phyloP scores from a whole-genome alignment of 495 filamentous ascomycete species.

The Patellaria atrata region DNA sequence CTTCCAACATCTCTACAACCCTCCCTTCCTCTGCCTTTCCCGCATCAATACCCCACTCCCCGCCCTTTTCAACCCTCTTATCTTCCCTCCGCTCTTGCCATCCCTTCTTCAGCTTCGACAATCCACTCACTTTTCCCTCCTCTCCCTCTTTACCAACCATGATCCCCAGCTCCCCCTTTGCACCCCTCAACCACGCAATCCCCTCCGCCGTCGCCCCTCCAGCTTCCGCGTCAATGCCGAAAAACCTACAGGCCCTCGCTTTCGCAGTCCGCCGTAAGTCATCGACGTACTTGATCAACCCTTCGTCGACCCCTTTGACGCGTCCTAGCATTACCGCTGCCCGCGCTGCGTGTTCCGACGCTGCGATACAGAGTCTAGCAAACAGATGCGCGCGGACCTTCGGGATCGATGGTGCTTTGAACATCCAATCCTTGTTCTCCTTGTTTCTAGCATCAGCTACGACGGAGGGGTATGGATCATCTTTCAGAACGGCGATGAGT shows the following conservation, averaged over 20 bases:
- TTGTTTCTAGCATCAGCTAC: constrained; percentile 63
- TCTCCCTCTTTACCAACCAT: constrained; percentile 17
- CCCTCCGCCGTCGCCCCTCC: constrained; percentile 64
- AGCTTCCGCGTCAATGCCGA: constrained; percentile 77
- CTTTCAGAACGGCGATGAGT: constrained; percentile 75
- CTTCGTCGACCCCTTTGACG: constrained; percentile 42
- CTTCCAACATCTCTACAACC: constrained; percentile 72
- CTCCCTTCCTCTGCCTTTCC: constrained; percentile 73
- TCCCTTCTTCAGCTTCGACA: constrained; percentile 58
- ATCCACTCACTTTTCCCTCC: constrained; percentile 34
- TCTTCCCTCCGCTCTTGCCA: constrained; percentile 57
- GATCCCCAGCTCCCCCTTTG: constrained; percentile 54
- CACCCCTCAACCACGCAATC: constrained; percentile 70
- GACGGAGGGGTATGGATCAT: constrained; percentile 76
- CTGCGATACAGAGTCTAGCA: constrained; percentile 71
- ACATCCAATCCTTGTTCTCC: constrained; percentile 85
- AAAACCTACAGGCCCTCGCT: constrained; percentile 76
- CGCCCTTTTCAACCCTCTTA: constrained; percentile 50
- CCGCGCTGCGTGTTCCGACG: constrained; percentile 49
- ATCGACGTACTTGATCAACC: constrained; percentile 54
- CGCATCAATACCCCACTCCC: constrained; percentile 65
- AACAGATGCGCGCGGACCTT: constrained; percentile 81
- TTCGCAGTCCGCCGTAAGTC: constrained; percentile 57
- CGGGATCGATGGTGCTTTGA: constrained; percentile 67
- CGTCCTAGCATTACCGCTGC: constrained; percentile 40